Evolutionary conservation across 306 rosid species (phyloP), one percentile per base, ranked within the genome.

Genomic region (Quercus variabilis): DNA sequence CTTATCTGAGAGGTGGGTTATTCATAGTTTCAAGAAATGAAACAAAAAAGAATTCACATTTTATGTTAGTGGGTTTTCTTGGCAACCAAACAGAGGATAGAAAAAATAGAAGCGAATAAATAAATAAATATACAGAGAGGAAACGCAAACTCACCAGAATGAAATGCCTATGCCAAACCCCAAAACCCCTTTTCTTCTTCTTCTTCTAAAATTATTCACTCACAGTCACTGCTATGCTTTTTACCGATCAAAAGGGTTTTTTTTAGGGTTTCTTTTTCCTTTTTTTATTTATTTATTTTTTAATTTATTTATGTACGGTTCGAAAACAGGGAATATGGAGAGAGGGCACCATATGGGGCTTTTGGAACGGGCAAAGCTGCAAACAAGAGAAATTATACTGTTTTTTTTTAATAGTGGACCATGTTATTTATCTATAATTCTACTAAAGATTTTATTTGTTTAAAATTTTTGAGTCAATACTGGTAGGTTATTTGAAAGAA

Each of bases 401-500:
- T 6, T 0, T 0, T 35, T 0, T n/a, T n/a, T n/a, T n/a, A n/a
- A 0, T 0, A 1, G 1, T 1, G 9, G 0, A 1, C 0, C 0
- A 35, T 0, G 9, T 6, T 0, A 35, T 2, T 6, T 35, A 35
- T 6, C 0, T 35, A 1, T 0, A 0, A 35, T 35, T 35, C 0
- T 0, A 35, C 0, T 35, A 35, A 6, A 6, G 0, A 0, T 35
- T 1, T 0, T 0, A 35, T 0, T 35, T 35, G 0, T 35, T 35
- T 35, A 35, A 35, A 35, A 35, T 35, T 35, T 0, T 0, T 35
- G 8, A 35, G 9, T 35, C 1, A 35, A 0, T 35, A 35, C 1
- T 35, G 0, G 2, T 35, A 0, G 41, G 41, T 35, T 35, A 35
- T 35, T 35, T 35, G 8, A 35, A 35, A 35, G 41, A 35, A 0